Conservation (phyloP, 768 basidiomycete species). For the Mycena rosella region DNA sequence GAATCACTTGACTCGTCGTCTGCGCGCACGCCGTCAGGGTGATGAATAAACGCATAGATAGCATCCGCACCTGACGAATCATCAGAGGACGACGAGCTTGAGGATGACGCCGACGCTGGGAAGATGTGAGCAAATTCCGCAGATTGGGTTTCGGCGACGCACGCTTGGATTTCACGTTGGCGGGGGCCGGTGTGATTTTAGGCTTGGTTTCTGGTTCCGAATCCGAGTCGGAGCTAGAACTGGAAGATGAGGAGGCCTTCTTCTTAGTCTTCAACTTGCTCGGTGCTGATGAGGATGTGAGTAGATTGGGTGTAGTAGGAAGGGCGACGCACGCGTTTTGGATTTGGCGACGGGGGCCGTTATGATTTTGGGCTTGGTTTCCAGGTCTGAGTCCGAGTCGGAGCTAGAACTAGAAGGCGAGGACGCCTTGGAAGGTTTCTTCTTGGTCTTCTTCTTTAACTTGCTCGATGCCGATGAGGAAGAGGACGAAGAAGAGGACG, state of each 20-base stretch:
- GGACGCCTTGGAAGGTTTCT: conserved; percentile 27
- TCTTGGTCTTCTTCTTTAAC: conserved; percentile 39
- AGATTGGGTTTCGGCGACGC: too few species aligned
- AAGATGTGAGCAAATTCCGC: background rate
- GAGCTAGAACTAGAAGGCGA: conserved; percentile 46
- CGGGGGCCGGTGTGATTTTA: too few species aligned
- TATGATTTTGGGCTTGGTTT: conserved; percentile 25
- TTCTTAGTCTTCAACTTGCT: too few species aligned
- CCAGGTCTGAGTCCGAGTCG: conserved; percentile 48
- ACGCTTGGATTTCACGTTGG: too few species aligned
- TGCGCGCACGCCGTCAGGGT: conserved; percentile 27
- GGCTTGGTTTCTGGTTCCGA: too few species aligned
- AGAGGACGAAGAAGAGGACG: conserved; percentile 27
- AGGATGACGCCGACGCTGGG: conserved; percentile 25
- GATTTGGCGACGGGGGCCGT: conserved; percentile 13
- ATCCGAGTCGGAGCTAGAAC: too few species aligned
- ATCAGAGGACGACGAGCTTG: conserved; percentile 44
- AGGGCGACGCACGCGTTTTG: conserved; percentile 17
- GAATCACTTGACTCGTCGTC: conserved; percentile 56
- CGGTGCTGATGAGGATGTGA: too few species aligned
- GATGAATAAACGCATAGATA: conserved; percentile 25
- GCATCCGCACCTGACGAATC: conserved; percentile 47
- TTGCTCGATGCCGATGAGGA: conserved; percentile 34
- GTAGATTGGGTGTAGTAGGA: background rate
- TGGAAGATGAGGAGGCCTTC: too few species aligned